These are phyloP conservation scores for Calonectria ilicicola DNA, from an alignment of 2,329 filamentous ascomycete genomes.

Conservation along the genomic window DNA sequence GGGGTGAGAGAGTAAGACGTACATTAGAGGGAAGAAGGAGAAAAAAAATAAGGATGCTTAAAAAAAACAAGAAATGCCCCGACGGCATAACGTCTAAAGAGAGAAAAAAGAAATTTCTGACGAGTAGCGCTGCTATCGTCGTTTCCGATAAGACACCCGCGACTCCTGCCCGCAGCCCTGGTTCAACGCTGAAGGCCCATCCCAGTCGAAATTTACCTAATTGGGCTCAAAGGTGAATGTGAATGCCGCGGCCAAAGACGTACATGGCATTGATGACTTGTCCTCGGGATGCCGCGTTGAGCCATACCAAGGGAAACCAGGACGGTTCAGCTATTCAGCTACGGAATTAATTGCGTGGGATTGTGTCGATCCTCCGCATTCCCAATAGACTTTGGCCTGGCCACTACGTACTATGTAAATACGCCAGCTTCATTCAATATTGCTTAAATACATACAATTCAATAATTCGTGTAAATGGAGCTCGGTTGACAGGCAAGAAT, in stretches of 20 bases:
- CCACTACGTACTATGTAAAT: not conserved
- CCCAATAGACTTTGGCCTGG: not conserved
- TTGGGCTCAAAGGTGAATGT: constrained; percentile 1
- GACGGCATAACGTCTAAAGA: not conserved
- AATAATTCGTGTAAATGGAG: not conserved
- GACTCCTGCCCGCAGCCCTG: not conserved
- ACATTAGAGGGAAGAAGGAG: not conserved
- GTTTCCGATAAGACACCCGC: constrained; percentile 13
- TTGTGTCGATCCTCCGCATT: constrained; percentile 24
- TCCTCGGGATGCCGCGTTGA: not conserved
- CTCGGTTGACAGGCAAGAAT: not conserved
- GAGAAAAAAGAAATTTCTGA: constrained; percentile 11
- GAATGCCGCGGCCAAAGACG: not conserved
- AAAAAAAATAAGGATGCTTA: not conserved
- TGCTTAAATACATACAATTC: not conserved
- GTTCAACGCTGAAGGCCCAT: not conserved
- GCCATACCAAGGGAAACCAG: not conserved
- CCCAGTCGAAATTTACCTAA: not conserved
- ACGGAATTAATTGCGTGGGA: not conserved
- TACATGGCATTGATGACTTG: constrained; percentile 7
- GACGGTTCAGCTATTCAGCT: not conserved
- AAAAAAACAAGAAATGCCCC: not conserved
- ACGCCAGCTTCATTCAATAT: not conserved
- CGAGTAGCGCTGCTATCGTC: not conserved
- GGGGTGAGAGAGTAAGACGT: not conserved